Conservation (phyloP, 352 stramenopile genomes). For the Phytophthora hybrid region DNA sequence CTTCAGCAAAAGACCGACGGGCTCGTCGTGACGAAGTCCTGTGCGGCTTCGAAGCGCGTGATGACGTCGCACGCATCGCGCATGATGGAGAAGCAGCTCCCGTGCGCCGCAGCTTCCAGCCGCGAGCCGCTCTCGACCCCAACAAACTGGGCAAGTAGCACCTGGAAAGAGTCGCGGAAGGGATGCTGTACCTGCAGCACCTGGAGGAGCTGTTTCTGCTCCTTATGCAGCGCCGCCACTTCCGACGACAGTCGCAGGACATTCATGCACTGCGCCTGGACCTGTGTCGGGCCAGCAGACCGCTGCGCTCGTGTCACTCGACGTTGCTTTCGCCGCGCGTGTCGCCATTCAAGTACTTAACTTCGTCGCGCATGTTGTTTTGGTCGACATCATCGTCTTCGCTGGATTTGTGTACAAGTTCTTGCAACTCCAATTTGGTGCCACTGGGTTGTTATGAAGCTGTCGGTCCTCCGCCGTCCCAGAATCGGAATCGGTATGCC, state of each 20-base stretch:
- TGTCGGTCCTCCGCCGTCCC: slow-evolving; percentile 84
- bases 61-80: slow-evolving; percentile 67
- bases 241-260: slow-evolving; percentile 54
- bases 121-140: slow-evolving; percentile 20
- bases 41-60: slow-evolving; percentile 49
- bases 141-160: slow-evolving; percentile 42
- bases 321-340: no score
- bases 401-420: slow-evolving; percentile 90
- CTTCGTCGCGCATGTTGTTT: slow-evolving; percentile 10
- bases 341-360: no score
- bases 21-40: slow-evolving; percentile 60
- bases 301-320: slow-evolving; percentile 21
- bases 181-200: slow-evolving; percentile 69
- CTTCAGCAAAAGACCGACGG: slow-evolving; percentile 38
- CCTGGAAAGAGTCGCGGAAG: slow-evolving; percentile 52
- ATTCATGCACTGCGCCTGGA: slow-evolving; percentile 37
- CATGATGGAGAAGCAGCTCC: slow-evolving; percentile 58
- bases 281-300: slow-evolving; percentile 42
- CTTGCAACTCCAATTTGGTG: slow-evolving; percentile 85
- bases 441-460: slow-evolving; percentile 91
- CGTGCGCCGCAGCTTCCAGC: slow-evolving; percentile 45
- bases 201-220: slow-evolving; percentile 56
- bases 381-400: slow-evolving; percentile 68
- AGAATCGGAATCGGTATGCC: slow-evolving; percentile 58
- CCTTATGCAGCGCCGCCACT: slow-evolving; percentile 51